Percentiles rank a stretch among this genome's conserved stretches.
Conservation (phyloP, 805 yeast genomes). For the Candida parachauliodes region DNA sequence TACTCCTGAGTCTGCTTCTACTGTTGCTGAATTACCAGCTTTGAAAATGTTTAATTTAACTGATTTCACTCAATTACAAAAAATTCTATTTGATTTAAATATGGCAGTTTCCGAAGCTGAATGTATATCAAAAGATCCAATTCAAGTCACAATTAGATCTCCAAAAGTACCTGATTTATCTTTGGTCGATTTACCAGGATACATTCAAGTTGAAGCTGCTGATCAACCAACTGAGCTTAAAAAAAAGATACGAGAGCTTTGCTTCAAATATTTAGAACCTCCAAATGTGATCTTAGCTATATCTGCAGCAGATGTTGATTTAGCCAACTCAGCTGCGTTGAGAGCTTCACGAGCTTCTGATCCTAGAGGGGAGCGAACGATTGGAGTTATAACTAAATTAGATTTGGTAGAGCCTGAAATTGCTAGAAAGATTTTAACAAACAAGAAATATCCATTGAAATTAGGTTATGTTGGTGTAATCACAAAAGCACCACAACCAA, state of each 20-base stretch:
- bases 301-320: constrained; percentile 95
- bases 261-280: constrained; percentile 79
- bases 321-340: constrained; percentile 93
- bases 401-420: constrained; percentile 79
- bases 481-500: constrained; percentile 64
- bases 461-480: constrained; percentile 99
- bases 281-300: constrained; percentile 96
- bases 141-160: constrained; percentile 85
- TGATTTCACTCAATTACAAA: constrained; percentile 86
- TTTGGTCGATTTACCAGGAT: constrained; percentile 94
- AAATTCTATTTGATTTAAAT: constrained; percentile 80
- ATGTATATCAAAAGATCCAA: constrained; percentile 90
- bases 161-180: constrained; percentile 88
- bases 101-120: constrained; percentile 86
- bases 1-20: constrained; percentile 75
- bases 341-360: constrained; percentile 87
- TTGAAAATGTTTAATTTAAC: constrained; percentile 76
- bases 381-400: constrained; percentile 92
- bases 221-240: constrained; percentile 90
- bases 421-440: constrained; percentile 67
- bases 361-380: constrained; percentile 92
- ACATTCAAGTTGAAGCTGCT: constrained; percentile 93
- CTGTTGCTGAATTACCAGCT: constrained; percentile 91
- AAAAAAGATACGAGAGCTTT: constrained; percentile 69
- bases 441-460: constrained; percentile 80